phyloP scores from a whole-genome alignment of 2,329 filamentous ascomycete species.

The Phyllachora maydis region DNA sequence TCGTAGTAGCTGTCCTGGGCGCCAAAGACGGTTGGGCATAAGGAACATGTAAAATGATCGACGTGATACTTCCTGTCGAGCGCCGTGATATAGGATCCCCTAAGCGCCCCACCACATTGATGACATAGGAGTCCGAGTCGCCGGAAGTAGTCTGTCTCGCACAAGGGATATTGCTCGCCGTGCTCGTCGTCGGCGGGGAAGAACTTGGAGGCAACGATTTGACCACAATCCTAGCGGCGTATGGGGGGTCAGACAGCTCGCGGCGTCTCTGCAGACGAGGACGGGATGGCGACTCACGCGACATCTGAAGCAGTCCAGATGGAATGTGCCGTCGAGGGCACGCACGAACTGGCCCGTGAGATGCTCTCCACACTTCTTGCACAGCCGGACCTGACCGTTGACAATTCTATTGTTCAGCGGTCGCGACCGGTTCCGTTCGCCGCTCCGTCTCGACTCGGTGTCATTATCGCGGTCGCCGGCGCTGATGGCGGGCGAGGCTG shows the following conservation, averaged over 20 bases:
- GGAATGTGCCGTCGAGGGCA: constrained; percentile 81
- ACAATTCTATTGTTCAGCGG: constrained; percentile 23
- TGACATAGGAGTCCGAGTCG: constrained; percentile 79
- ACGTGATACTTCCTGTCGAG: constrained; percentile 97
- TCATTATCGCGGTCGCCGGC: constrained; percentile 12
- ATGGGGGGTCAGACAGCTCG: constrained; percentile 3
- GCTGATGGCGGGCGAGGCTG: constrained; percentile 16
- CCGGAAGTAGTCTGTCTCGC: constrained; percentile 94
- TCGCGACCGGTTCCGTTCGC: constrained; percentile 35
- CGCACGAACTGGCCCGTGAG: constrained; percentile 92
- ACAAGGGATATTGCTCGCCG: constrained; percentile 80
- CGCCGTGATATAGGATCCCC: constrained; percentile 94
- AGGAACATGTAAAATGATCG: constrained; percentile 94
- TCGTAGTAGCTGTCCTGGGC: constrained; percentile 98
- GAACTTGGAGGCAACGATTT: constrained; percentile 97
- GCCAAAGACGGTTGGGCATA: constrained; percentile 94
- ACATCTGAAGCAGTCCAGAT: constrained; percentile 96
- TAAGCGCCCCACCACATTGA: constrained; percentile 77
- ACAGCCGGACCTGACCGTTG: constrained; percentile 42
- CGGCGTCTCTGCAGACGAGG: not conserved
- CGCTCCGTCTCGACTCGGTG: constrained; percentile 26
- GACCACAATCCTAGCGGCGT: constrained; percentile 67
- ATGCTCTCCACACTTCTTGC: constrained; percentile 74
- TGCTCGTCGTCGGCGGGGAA: constrained; percentile 89
- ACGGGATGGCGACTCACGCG: constrained; percentile 38